Percentiles rank a stretch among this genome's conserved stretches.
These are phyloP conservation scores for Sarocladium strictum DNA, from an alignment of 2,329 filamentous ascomycete genomes.

Conservation along the genomic window DNA sequence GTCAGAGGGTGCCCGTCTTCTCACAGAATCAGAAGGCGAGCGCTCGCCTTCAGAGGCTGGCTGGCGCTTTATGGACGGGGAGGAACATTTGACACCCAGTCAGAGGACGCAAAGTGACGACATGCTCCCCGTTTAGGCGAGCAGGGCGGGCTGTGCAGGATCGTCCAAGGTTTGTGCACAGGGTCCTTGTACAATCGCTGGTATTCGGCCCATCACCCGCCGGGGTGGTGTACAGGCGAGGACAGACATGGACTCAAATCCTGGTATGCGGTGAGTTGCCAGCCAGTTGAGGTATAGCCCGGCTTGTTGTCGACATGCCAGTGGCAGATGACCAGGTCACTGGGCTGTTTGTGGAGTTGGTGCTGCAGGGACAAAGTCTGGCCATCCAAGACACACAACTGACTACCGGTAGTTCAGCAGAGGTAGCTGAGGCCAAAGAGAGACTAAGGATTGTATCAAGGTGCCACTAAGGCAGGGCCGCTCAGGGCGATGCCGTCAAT, in stretches of 20 bases:
- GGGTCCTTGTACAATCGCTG: background rate
- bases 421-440: background rate
- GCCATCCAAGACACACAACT: background rate
- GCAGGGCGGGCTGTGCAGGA: conserved; percentile 4
- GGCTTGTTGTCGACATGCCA: background rate
- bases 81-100: background rate
- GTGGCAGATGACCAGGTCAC: background rate
- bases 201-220: background rate
- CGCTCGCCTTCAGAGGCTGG: background rate
- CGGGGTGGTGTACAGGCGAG: background rate
- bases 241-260: background rate
- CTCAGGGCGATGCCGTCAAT: conserved; percentile 9
- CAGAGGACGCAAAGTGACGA: conserved; percentile 10
- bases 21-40: conserved; percentile 9
- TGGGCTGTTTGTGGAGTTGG: background rate
- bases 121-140: conserved; percentile 4
- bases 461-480: conserved; percentile 1
- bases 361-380: conserved; percentile 6
- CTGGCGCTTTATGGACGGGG: conserved; percentile 9
- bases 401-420: background rate
- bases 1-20: conserved; percentile 9
- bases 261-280: background rate
- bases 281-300: background rate
- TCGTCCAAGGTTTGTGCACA: background rate
- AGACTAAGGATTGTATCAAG: background rate